These are phyloP conservation scores for Cyberlindnera xylosilytica DNA, from an alignment of 805 yeast genomes.

Conservation along the genomic window DNA sequence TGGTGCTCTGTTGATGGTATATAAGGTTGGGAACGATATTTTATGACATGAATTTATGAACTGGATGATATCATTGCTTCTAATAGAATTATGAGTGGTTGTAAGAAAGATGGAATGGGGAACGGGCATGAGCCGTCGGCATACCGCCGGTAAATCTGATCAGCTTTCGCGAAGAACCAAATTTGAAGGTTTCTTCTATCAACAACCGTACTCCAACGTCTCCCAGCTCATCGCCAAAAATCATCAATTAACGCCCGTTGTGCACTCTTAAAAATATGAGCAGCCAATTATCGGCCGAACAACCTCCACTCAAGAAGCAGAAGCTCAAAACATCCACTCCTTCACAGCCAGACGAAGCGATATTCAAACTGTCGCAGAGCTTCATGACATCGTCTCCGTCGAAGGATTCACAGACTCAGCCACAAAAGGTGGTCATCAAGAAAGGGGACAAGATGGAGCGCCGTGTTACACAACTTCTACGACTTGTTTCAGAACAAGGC, in stretches of 20 bases:
- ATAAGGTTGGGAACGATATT: not conserved
- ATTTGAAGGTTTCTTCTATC: no score
- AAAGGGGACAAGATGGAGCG: slow-evolving; percentile 24
- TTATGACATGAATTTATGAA: not conserved
- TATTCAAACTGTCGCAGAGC: slow-evolving; percentile 4
- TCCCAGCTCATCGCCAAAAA: not conserved
- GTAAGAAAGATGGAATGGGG: no score
- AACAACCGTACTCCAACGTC: not conserved
- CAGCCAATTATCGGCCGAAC: slow-evolving; percentile 4
- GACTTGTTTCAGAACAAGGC: not conserved
- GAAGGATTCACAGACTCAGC: not conserved
- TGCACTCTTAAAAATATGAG: slow-evolving; percentile 2
- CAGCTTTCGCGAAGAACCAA: no score
- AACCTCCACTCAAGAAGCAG: slow-evolving; percentile 19
- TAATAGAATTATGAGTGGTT: no score
- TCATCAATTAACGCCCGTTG: not conserved
- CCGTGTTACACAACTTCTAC: slow-evolving; percentile 14
- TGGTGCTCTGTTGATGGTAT: no score
- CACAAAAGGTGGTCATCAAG: slow-evolving; percentile 16
- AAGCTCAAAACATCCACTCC: not conserved
- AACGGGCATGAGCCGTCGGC: no score
- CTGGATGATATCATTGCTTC: not conserved
- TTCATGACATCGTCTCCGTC: not conserved
- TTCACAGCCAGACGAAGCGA: not conserved
- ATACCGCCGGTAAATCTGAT: no score